Percentiles rank a stretch among this genome's conserved stretches.
Conservation (phyloP, 83 land plant genomes). For the Picea abies region DNA sequence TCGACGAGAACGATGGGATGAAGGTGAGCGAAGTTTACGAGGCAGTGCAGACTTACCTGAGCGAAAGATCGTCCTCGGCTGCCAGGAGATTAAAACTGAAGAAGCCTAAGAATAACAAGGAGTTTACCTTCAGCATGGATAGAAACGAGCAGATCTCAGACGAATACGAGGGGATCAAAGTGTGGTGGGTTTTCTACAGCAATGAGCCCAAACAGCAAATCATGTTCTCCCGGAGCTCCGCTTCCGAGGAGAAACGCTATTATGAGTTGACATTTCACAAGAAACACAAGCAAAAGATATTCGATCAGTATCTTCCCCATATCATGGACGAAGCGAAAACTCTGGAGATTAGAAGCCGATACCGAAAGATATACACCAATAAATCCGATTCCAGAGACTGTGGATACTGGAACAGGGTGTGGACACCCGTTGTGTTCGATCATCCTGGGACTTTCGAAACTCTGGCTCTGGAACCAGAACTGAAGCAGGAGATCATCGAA, state of each 20-base stretch:
- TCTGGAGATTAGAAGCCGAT: constrained; percentile 13
- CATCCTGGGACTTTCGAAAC: too few species aligned
- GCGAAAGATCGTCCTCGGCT: constrained; percentile 8
- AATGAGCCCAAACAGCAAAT: background rate
- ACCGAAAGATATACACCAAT: constrained; percentile 25
- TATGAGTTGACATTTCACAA: too few species aligned
- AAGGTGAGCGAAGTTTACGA: constrained; percentile 17
- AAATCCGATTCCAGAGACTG: background rate
- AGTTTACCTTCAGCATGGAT: too few species aligned
- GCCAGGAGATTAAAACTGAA: constrained; percentile 7
- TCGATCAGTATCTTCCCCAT: constrained; percentile 24
- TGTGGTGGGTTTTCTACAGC: too few species aligned
- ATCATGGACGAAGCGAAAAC: constrained; percentile 20
- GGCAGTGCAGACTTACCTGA: constrained; percentile 41
- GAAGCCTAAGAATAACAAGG: too few species aligned
- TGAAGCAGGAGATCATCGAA: too few species aligned
- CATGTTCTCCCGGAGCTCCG: too few species aligned
- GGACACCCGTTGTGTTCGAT: constrained; percentile 26
- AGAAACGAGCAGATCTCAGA: too few species aligned
- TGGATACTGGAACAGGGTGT: constrained; percentile 14
- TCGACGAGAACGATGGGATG: constrained; percentile 37
- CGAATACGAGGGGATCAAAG: too few species aligned
- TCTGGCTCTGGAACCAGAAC: too few species aligned
- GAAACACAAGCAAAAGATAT: background rate
- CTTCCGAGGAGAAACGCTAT: too few species aligned